phyloP scores from a whole-genome alignment of 1,284 basidiomycete species.

The Ustilago tritici region DNA sequence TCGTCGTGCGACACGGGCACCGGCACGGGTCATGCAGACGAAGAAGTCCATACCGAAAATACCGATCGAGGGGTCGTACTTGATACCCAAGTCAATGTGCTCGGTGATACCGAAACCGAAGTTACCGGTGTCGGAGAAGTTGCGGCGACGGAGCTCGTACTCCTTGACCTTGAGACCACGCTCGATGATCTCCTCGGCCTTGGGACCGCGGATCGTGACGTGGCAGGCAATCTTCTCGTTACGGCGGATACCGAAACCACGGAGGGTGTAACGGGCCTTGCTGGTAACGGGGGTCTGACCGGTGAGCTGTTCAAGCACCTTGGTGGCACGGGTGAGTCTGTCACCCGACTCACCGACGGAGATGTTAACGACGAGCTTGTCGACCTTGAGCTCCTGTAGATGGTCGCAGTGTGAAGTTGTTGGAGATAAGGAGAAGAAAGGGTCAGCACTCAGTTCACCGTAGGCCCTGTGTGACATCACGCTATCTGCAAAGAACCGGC shows the following conservation, averaged over 20 bases:
- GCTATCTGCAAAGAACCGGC: conserved; percentile 1
- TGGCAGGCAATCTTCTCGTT: conserved; percentile 99
- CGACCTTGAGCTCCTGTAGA: conserved; percentile 86
- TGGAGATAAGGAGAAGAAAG: not conserved
- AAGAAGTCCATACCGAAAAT: conserved; percentile 70
- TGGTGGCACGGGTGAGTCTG: conserved; percentile 97
- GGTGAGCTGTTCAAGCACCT: conserved; percentile 99
- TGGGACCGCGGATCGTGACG: conserved; percentile 98
- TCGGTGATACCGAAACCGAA: conserved; percentile 69
- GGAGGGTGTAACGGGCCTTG: conserved; percentile 99
- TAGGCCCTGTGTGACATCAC: too few relatives aligned
- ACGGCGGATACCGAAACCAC: conserved; percentile 98
- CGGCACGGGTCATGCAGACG: conserved; percentile 87
- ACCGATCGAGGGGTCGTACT: conserved; percentile 69
- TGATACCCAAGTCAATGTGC: conserved; percentile 98
- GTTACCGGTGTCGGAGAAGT: conserved; percentile 80
- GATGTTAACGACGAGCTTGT: conserved; percentile 99
- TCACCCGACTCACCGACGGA: conserved; percentile 99
- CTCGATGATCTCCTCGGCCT: conserved; percentile 98
- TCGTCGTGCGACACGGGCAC: conserved; percentile 89
- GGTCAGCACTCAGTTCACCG: conserved; percentile 9
- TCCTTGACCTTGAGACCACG: conserved; percentile 99
- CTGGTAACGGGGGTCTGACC: conserved; percentile 99
- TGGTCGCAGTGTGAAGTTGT: not conserved
- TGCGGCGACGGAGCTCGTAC: conserved; percentile 89